Evolutionary conservation across 352 stramenopile species (phyloP).

Genomic region (Pilasporangium apinafurcum): DNA sequence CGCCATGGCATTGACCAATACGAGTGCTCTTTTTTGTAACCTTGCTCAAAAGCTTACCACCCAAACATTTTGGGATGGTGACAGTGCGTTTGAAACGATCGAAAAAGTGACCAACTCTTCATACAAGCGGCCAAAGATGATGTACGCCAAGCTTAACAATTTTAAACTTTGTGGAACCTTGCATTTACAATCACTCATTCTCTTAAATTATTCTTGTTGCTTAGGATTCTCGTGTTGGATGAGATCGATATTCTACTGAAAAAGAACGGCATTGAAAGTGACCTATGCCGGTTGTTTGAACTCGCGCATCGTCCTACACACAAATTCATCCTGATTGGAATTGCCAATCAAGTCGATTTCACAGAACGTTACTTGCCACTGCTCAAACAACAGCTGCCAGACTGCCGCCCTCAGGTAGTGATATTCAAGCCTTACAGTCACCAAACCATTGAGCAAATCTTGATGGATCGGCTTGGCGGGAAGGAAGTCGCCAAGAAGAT

Average conservation of each 20-base stretch:
- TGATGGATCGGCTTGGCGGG: slow-evolving; percentile 59
- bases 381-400: slow-evolving; percentile 42
- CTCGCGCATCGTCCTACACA: slow-evolving; percentile 49
- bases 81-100: slow-evolving; percentile 62
- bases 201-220: too few species aligned
- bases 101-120: slow-evolving; percentile 35
- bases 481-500: slow-evolving; percentile 30
- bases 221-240: slow-evolving; percentile 71
- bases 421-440: slow-evolving; percentile 80
- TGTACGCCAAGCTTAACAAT: too few species aligned
- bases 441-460: slow-evolving; percentile 72
- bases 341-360: slow-evolving; percentile 84
- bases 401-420: slow-evolving; percentile 50
- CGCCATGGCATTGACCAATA: slow-evolving; percentile 57
- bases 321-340: slow-evolving; percentile 71
- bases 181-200: too few species aligned
- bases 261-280: slow-evolving; percentile 53
- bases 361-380: slow-evolving; percentile 69
- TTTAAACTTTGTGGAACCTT: too few species aligned
- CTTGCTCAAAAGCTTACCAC: slow-evolving; percentile 49
- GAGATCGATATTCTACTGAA: slow-evolving; percentile 77
- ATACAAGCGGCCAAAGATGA: slow-evolving; percentile 42
- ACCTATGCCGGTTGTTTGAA: slow-evolving; percentile 75
- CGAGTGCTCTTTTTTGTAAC: slow-evolving; percentile 39
- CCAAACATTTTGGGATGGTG: slow-evolving; percentile 27